Conservation (phyloP, 2,329 filamentous ascomycete genomes). For the Neurospora sp. region DNA sequence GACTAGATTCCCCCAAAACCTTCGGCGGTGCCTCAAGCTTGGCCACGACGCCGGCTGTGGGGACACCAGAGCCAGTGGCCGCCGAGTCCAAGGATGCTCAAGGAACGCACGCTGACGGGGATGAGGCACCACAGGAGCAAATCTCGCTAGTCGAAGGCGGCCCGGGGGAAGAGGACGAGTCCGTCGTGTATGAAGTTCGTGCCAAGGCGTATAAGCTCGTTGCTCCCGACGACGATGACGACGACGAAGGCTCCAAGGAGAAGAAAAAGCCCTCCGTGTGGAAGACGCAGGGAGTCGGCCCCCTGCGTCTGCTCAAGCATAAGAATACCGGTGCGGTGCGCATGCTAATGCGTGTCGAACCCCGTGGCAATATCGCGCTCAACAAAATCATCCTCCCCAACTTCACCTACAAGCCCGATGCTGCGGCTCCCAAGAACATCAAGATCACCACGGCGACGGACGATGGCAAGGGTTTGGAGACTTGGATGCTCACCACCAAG, state of each 20-base stretch:
- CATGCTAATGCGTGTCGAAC: slow-evolving; percentile 64
- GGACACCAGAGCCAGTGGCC: slow-evolving; percentile 46
- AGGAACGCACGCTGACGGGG: slow-evolving; percentile 40
- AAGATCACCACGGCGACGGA: slow-evolving; percentile 49
- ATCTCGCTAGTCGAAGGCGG: slow-evolving; percentile 59
- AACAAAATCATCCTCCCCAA: slow-evolving; percentile 57
- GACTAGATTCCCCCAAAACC: slow-evolving; percentile 44
- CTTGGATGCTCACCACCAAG: slow-evolving; percentile 65
- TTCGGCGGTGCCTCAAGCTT: slow-evolving; percentile 51
- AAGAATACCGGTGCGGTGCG: slow-evolving; percentile 58
- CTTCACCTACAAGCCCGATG: slow-evolving; percentile 51
- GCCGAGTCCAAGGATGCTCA: slow-evolving; percentile 34
- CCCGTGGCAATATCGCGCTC: slow-evolving; percentile 62
- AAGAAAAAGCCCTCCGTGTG: slow-evolving; percentile 48
- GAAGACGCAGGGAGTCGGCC: slow-evolving; percentile 61
- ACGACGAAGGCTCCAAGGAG: slow-evolving; percentile 33
- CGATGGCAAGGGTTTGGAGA: slow-evolving; percentile 50
- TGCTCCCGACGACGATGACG: slow-evolving; percentile 34
- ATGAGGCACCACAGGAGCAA: slow-evolving; percentile 54
- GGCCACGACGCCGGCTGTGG: slow-evolving; percentile 48
- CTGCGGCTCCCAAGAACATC: slow-evolving; percentile 43
- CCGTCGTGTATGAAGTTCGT: slow-evolving; percentile 58
- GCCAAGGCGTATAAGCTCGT: slow-evolving; percentile 59
- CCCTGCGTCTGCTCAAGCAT: slow-evolving; percentile 63
- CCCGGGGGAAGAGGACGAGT: slow-evolving; percentile 64